Base-by-base conservation (phyloP, 306 rosid genomes). In the Corylus americana region DNA sequence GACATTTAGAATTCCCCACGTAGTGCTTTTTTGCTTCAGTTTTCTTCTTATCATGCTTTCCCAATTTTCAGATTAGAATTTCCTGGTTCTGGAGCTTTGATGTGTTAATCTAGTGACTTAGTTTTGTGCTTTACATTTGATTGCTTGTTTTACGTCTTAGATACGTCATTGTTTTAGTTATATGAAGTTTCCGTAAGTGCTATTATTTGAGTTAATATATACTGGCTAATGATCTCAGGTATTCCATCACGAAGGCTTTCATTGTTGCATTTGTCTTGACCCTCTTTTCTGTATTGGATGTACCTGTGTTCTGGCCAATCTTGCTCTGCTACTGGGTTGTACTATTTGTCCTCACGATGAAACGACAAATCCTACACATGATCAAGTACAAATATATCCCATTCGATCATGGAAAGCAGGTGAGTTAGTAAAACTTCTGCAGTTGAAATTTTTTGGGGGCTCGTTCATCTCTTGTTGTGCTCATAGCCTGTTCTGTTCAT, bases 271-370 rank as follows among this genome's bases (percentile, higher is more conserved):
- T 77, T 68, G 31, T 14, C 75, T 4, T 77, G 57, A 68, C 81
- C 29, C 54, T 77, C 69, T 77, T 77, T 44, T 47, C 75, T 54
- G 45, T 39, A 45, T 77, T 77, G 73, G 75, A 77, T 16, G 50
- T 77, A 7, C 81, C 81, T 54, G 81, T 77, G 14, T 77, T 55
- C 66, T 53, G 64, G 74, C 80, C 74, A n/a, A 77, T 67, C 20
- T 77, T 77, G 35, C 8, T 77, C 8, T 77, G 74, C 70, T 77
- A 77, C 51, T 77, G 81, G 81, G 42, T 69, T 53, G 45, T 42
- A 7, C 74, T 74, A 20, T 57, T 74, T 25, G 17, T 42, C 6
- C 69, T 57, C 27, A 42, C 69, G 8, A 74, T 57, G 78, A 74
- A 58, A n/a, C 69, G 55, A 13, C 78, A 74, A 44, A 74, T 57